Conservation (phyloP, 2,329 filamentous ascomycete genomes). For the Helotiales sp. region DNA sequence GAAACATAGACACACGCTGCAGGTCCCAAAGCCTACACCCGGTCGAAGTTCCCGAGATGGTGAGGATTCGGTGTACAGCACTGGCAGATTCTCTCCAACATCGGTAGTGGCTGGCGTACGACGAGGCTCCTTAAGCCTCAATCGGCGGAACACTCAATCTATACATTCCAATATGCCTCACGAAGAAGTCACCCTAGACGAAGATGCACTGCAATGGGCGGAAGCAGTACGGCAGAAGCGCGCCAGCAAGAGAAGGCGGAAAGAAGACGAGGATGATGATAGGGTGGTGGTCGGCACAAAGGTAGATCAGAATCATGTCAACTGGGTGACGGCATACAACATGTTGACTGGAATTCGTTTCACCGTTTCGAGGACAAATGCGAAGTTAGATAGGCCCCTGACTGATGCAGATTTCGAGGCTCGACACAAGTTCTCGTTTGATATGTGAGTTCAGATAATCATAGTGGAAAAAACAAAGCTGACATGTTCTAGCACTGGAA, state of each 20-base stretch:
- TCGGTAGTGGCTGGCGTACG: slow-evolving; percentile 57
- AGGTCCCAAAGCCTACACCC: slow-evolving; percentile 73
- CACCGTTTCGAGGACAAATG: slow-evolving; percentile 92
- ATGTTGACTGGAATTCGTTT: slow-evolving; percentile 99
- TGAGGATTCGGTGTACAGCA: slow-evolving; percentile 66
- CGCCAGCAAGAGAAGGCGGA: slow-evolving; percentile 79
- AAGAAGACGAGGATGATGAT: slow-evolving; percentile 89
- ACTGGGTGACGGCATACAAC: slow-evolving; percentile 98
- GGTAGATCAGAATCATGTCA: slow-evolving; percentile 94
- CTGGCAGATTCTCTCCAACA: slow-evolving; percentile 77
- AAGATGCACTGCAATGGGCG: slow-evolving; percentile 88
- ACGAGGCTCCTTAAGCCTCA: slow-evolving; percentile 80
- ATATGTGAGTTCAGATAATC: slow-evolving; percentile 68
- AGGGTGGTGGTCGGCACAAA: slow-evolving; percentile 94
- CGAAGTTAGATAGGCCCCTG: slow-evolving; percentile 88
- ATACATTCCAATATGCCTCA: slow-evolving; percentile 80
- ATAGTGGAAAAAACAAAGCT: slow-evolving; percentile 31
- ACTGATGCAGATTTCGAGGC: slow-evolving; percentile 90
- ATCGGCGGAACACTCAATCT: slow-evolving; percentile 77
- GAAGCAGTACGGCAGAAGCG: slow-evolving; percentile 91
- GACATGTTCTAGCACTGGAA: slow-evolving; percentile 69
- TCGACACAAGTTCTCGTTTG: slow-evolving; percentile 97
- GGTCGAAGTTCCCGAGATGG: slow-evolving; percentile 72
- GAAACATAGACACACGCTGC: slow-evolving; percentile 83
- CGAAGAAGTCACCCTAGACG: slow-evolving; percentile 83